Percentiles rank a stretch among this genome's conserved stretches.
phyloP scores from a whole-genome alignment of 2,329 filamentous ascomycete genomes.

The Ophiostoma triangulosporum region DNA sequence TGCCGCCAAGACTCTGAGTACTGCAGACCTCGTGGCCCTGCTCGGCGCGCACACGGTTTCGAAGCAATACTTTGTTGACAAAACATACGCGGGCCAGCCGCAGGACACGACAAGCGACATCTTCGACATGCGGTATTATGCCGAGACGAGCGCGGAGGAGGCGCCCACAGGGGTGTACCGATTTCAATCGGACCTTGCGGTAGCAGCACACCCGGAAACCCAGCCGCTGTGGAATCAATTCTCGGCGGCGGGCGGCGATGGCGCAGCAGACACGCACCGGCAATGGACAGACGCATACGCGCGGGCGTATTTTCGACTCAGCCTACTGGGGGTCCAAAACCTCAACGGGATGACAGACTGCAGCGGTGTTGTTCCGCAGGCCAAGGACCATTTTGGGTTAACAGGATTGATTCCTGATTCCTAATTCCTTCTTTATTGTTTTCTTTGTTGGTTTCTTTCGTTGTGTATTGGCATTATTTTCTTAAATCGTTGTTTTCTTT shows the following conservation, averaged over 20 bases:
- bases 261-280: slow-evolving; percentile 18
- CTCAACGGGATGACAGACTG: slow-evolving; percentile 43
- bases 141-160: slow-evolving; percentile 21
- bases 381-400: neutral
- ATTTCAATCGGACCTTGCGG: slow-evolving; percentile 28
- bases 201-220: slow-evolving; percentile 25
- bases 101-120: slow-evolving; percentile 35
- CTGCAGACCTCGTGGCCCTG: slow-evolving; percentile 37
- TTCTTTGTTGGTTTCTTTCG: neutral
- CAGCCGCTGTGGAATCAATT: slow-evolving; percentile 25
- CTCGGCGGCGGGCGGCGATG: slow-evolving; percentile 13
- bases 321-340: slow-evolving; percentile 41
- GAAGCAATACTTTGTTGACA: slow-evolving; percentile 32
- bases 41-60: slow-evolving; percentile 39
- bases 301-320: slow-evolving; percentile 39
- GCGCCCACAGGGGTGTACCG: slow-evolving; percentile 22
- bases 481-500: no score
- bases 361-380: slow-evolving; percentile 33
- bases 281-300: slow-evolving; percentile 32
- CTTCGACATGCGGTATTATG: slow-evolving; percentile 38
- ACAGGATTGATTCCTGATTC: neutral
- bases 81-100: slow-evolving; percentile 22
- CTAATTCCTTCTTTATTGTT: neutral
- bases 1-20: slow-evolving; percentile 33
- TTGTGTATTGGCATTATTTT: neutral